Evolutionary conservation across 1,284 basidiomycete species (phyloP).

Genomic region (Rugosomyces carneus): DNA sequence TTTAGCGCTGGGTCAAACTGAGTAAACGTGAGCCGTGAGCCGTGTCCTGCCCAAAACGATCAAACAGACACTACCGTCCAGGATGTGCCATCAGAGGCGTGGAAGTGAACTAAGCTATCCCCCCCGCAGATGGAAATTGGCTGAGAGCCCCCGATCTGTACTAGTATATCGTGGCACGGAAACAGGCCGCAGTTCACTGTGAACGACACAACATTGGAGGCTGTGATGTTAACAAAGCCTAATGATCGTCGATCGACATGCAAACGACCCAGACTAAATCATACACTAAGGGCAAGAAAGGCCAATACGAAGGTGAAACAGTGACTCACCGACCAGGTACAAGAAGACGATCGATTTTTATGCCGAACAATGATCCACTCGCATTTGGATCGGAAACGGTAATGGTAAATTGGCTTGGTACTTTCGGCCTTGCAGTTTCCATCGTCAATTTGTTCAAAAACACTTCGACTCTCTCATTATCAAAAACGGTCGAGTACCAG

Average conservation of each 20-base stretch:
- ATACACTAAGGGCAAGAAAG: not conserved
- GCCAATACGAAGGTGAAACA: not conserved
- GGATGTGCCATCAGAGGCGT: not conserved
- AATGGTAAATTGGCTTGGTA: slow-evolving; percentile 46
- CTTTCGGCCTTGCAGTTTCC: slow-evolving; percentile 7
- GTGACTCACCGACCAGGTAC: slow-evolving; percentile 54
- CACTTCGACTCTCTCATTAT: slow-evolving; percentile 44
- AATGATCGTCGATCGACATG: slow-evolving; percentile 16
- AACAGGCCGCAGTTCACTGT: slow-evolving; percentile 22
- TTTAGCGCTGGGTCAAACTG: not conserved
- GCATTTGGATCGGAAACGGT: slow-evolving; percentile 62
- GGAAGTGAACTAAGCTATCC: slow-evolving; percentile 4
- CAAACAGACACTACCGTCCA: slow-evolving; percentile 11
- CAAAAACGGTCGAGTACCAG: slow-evolving; percentile 63
- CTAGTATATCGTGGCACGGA: slow-evolving; percentile 13
- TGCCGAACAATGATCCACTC: slow-evolving; percentile 62
- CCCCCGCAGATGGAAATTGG: not conserved
- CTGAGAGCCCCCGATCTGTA: slow-evolving; percentile 18
- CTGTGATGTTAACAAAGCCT: slow-evolving; percentile 23
- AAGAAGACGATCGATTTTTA: slow-evolving; percentile 46
- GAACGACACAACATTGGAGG: slow-evolving; percentile 39
- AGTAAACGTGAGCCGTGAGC: not conserved
- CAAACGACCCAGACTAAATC: slow-evolving; percentile 24
- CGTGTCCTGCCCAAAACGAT: not conserved
- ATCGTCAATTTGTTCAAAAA: slow-evolving; percentile 44